Evolutionary conservation across 495 filamentous ascomycete species (phyloP).

Genomic region (Aspergillus avenaceus): DNA sequence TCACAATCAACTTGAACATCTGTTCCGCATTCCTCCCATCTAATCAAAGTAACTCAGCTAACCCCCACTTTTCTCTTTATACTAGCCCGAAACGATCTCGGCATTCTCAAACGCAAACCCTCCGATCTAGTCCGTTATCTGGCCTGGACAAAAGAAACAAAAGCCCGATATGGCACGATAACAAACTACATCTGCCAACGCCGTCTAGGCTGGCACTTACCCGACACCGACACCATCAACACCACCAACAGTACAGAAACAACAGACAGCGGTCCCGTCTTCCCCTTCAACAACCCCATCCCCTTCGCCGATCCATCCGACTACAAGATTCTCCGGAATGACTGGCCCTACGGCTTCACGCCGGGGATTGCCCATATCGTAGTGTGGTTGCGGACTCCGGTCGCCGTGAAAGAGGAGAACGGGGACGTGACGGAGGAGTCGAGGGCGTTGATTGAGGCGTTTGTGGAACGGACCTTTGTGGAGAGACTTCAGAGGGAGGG

Average conservation of each 20-base stretch:
- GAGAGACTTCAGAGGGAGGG: conserved; percentile 43
- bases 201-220: conserved; percentile 65
- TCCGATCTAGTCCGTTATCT: conserved; percentile 83
- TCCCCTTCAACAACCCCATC: conserved; percentile 36
- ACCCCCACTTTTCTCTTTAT: neutral
- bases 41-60: neutral
- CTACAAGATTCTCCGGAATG: conserved; percentile 75
- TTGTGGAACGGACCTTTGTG: conserved; percentile 65
- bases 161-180: conserved; percentile 69
- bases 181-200: conserved; percentile 70
- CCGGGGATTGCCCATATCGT: conserved; percentile 63
- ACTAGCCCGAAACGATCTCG: conserved; percentile 66
- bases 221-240: conserved; percentile 12
- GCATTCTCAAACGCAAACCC: conserved; percentile 72
- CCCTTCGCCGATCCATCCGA: conserved; percentile 69
- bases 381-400: conserved; percentile 55
- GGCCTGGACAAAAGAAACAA: conserved; percentile 67
- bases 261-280: conserved; percentile 20
- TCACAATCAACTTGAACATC: conserved; percentile 5
- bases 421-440: conserved; percentile 73
- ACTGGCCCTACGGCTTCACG: conserved; percentile 84
- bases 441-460: conserved; percentile 56
- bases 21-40: conserved; percentile 6
- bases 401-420: conserved; percentile 41
- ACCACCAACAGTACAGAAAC: conserved; percentile 9